phyloP scores from a whole-genome alignment of 164 flowering plant species.

The Piper longum region DNA sequence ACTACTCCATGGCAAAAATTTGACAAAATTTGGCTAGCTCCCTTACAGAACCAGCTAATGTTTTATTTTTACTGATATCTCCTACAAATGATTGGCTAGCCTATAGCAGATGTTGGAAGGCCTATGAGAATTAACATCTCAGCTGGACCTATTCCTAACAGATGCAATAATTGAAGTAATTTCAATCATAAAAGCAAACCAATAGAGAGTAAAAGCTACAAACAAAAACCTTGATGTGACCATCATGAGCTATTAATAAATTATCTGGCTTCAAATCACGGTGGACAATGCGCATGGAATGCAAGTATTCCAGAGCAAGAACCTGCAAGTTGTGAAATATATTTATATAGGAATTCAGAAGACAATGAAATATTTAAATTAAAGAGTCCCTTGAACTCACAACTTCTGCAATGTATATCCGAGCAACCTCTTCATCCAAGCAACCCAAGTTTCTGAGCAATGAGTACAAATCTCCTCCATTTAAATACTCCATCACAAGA shows the following conservation, averaged over 20 bases:
- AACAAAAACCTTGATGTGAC: conserved; percentile 79
- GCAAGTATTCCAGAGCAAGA: conserved; percentile 94
- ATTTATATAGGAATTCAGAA: background rate
- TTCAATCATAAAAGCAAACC: no score
- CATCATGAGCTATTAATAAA: conserved; percentile 98
- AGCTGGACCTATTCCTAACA: no score
- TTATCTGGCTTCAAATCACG: conserved; percentile 98
- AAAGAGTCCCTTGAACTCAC: conserved; percentile 36
- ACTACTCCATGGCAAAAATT: no score
- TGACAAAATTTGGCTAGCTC: no score
- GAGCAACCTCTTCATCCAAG: conserved; percentile 95
- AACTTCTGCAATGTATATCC: conserved; percentile 94
- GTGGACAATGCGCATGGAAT: conserved; percentile 87
- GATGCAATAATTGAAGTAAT: no score
- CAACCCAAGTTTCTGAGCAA: conserved; percentile 93
- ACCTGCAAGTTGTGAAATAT: conserved; percentile 32
- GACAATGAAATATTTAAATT: background rate
- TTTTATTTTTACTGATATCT: no score
- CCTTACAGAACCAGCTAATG: no score
- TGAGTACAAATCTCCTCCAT: conserved; percentile 98
- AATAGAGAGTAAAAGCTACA: background rate
- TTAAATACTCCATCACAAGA: conserved; percentile 98
- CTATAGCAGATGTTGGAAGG: no score
- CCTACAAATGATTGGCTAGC: no score
- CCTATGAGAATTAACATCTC: no score